Base-by-base conservation (phyloP, 2,329 filamentous ascomycete genomes). In the Pseudocercospora fijiensis region DNA sequence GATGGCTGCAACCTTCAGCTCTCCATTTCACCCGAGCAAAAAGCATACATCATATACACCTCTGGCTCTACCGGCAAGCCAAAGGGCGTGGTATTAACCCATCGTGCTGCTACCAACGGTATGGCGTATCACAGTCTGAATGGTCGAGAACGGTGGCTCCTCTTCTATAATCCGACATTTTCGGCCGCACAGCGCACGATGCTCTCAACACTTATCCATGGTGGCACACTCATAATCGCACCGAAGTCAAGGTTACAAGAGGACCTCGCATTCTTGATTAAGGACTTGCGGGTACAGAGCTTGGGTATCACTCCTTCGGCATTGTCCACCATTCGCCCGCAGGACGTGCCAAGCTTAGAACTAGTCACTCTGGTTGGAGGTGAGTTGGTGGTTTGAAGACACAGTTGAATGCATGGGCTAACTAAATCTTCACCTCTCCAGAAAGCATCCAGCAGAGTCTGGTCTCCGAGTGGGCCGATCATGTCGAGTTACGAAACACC, bases 21-120 rank as follows among this genome's bases (percentile, higher is more conserved):
- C 9, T 11, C 51, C 18, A 55, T 55, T 28, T 18, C n/a, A n/a
- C 13, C 24, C 10, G 51, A 55, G 18, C 27, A 52, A 27, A 26
- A 62, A 24, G 61, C 43, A 16, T 63, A 63, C 33, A 51, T 63
- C 13, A 43, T 63, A 45, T 63, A 52, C 45, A 63, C 61, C 10
- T 58, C 55, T 0, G 91, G 91, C 2, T 93, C 89, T 37, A 94
- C 90, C 0, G 91, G 90, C 0, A 81, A 79, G 0, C 91, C 90
- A 0, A 94, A 95, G 72, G 90, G 90, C 1, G 88, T 95, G 4
- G 82, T 90, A 4, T 83, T 96, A 26, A 90, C 89, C 0, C 88
- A 92, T 26, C 57, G 51, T 55, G 51, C 51, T n/a, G 51, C 51
- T 10, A 55, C 51, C 18, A 55, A 55, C 24, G 59, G 59, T 22